A percentile compares a stretch with the other conserved stretches of the same genome.
Evolutionary conservation across 108 stramenopile genomes (phyloP).

Genomic region (Cylindrotheca fusiformis): DNA sequence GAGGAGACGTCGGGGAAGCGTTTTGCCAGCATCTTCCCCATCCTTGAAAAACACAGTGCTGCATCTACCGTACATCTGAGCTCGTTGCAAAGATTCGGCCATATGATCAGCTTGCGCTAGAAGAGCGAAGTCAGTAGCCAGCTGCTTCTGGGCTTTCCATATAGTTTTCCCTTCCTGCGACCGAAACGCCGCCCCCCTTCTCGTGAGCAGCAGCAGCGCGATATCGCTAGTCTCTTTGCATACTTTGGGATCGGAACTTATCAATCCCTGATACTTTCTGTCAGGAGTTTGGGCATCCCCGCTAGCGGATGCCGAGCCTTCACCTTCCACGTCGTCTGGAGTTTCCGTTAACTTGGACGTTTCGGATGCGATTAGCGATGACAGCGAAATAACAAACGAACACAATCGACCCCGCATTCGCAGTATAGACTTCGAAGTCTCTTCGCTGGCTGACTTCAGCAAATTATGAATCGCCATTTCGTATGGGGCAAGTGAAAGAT

Average conservation of each 20-base stretch:
- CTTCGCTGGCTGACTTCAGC: conserved; percentile 35
- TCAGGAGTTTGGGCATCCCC: conserved; percentile 21
- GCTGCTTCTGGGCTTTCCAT: conserved; percentile 83
- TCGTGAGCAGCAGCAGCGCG: conserved; percentile 61
- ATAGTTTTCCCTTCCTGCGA: conserved; percentile 62
- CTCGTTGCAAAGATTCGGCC: conserved; percentile 41
- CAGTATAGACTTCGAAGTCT: conserved; percentile 36
- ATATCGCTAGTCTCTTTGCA: conserved; percentile 76
- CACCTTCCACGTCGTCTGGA: conserved; percentile 4
- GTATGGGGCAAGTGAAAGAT: conserved; percentile 44
- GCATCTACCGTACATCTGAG: conserved; percentile 31
- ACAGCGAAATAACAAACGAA: conserved; percentile 43
- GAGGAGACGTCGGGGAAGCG: conserved; percentile 65
- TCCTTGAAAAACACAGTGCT: conserved; percentile 63
- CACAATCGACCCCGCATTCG: conserved; percentile 48
- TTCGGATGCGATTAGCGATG: conserved; percentile 67
- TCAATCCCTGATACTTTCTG: conserved; percentile 25
- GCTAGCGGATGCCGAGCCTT: neutral
- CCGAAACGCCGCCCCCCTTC: conserved; percentile 67
- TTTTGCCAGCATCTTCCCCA: conserved; percentile 86
- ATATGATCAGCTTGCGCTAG: conserved; percentile 58
- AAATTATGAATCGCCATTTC: conserved; percentile 63
- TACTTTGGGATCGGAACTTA: conserved; percentile 73
- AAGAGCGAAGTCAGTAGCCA: conserved; percentile 65
- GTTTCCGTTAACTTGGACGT: conserved; percentile 44